Evolutionary conservation across 345 rosid species (phyloP).

Genomic region (Lumnitzera littorea): DNA sequence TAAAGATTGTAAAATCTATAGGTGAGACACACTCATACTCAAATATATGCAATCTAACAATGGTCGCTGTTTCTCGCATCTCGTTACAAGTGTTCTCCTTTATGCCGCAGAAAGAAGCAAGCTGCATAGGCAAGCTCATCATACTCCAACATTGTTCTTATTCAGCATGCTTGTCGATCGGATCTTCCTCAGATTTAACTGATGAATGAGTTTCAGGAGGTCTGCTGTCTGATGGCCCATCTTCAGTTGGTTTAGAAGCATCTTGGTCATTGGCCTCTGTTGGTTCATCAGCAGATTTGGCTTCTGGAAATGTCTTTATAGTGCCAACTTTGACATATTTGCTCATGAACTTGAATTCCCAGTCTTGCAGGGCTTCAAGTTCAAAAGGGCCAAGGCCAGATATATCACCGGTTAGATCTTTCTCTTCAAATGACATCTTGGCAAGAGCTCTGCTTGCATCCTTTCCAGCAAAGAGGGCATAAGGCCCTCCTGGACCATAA

Average conservation of each 20-base stretch:
- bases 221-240: constrained; percentile 26
- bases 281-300: constrained; percentile 30
- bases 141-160: constrained; percentile 16
- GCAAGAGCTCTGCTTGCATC: constrained; percentile 99
- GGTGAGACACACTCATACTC: too few species aligned
- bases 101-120: too few species aligned
- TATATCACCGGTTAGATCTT: constrained; percentile 83
- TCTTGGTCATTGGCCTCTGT: constrained; percentile 34
- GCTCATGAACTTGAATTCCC: constrained; percentile 99
- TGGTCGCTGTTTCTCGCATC: too few species aligned
- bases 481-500: constrained; percentile 98
- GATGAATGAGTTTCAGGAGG: constrained; percentile 17
- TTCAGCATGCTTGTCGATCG: constrained; percentile 7
- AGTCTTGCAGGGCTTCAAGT: constrained; percentile 93
- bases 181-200: constrained; percentile 8
- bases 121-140: too few species aligned
- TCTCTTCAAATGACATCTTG: constrained; percentile 97
- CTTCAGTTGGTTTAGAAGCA: constrained; percentile 33
- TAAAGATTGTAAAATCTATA: too few species aligned
- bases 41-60: too few species aligned
- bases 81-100: too few species aligned
- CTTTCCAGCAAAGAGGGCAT: constrained; percentile 91
- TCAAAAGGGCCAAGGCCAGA: constrained; percentile 95
- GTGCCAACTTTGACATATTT: constrained; percentile 90
- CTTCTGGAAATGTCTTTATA: constrained; percentile 34